Evolutionary conservation across 768 basidiomycete species (phyloP).

Genomic region (Mycena polygramma): DNA sequence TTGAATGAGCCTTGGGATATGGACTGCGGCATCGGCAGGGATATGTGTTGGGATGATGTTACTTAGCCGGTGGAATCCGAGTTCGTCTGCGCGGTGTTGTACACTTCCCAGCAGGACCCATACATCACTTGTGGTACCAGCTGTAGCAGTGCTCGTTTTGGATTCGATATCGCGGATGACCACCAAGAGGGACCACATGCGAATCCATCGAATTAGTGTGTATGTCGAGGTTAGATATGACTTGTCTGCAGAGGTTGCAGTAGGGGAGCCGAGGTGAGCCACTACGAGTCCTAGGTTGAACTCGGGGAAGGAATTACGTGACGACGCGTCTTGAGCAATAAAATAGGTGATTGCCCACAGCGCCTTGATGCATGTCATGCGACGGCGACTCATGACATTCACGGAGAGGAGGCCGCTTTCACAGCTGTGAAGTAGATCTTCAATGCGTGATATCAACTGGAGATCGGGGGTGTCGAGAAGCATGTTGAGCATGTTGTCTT

Average conservation of each 20-base stretch:
- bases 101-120: too few species aligned
- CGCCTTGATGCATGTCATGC: background rate
- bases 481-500: conserved; percentile 4
- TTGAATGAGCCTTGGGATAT: too few species aligned
- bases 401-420: background rate
- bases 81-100: too few species aligned
- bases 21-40: too few species aligned
- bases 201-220: background rate
- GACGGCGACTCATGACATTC: background rate
- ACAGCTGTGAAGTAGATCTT: background rate
- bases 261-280: background rate
- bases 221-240: background rate
- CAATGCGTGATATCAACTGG: background rate
- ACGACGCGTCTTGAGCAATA: background rate
- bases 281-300: background rate
- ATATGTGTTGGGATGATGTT: too few species aligned
- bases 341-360: background rate
- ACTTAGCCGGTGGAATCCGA: too few species aligned
- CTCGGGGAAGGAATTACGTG: background rate
- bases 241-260: background rate
- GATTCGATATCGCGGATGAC: background rate
- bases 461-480: conserved; percentile 3
- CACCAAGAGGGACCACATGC: background rate
- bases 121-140: too few species aligned
- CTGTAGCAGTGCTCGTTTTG: background rate